Percentiles rank a stretch among this genome's conserved stretches.
Evolutionary conservation across 139 green algal genomes (phyloP).

Genomic region (Coelastrella sp.): DNA sequence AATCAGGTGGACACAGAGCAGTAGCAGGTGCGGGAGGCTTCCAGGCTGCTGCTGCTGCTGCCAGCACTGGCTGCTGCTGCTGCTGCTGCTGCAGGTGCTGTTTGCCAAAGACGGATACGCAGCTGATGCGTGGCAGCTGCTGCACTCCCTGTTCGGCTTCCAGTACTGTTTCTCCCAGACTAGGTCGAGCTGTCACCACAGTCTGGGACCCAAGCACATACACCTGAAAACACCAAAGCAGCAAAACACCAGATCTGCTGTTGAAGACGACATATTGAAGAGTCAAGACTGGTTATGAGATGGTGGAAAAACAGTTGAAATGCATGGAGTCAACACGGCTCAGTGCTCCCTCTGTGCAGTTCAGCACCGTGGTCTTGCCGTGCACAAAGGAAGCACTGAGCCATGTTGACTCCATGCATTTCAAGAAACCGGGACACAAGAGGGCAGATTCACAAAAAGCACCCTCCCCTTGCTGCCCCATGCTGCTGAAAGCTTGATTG

Average conservation of each 20-base stretch:
- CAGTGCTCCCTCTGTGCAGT: neutral
- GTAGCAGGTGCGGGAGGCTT: neutral
- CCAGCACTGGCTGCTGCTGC: constrained; percentile 4
- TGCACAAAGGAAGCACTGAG: neutral
- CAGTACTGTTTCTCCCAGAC: constrained; percentile 60
- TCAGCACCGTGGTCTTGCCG: too few relatives aligned
- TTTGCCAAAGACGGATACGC: constrained; percentile 48
- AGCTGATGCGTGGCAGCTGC: constrained; percentile 66
- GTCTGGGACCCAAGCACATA: constrained; percentile 74
- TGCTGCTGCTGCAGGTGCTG: constrained; percentile 16
- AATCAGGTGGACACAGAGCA: constrained; percentile 69
- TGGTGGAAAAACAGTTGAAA: too few relatives aligned
- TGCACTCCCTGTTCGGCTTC: constrained; percentile 54
- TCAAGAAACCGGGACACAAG: too few relatives aligned
- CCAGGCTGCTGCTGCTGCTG: neutral
- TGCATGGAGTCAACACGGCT: neutral
- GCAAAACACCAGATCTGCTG: neutral
- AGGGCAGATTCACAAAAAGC: too few relatives aligned
- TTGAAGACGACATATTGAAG: neutral
- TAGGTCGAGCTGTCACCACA: constrained; percentile 61
- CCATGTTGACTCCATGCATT: neutral
- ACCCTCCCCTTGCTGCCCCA: too few relatives aligned
- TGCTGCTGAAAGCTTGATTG: too few relatives aligned
- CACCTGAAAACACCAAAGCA: constrained; percentile 52
- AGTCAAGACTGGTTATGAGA: too few relatives aligned